Conservation (phyloP, 2,329 filamentous ascomycete species). For the Elsinoe necatrix region DNA sequence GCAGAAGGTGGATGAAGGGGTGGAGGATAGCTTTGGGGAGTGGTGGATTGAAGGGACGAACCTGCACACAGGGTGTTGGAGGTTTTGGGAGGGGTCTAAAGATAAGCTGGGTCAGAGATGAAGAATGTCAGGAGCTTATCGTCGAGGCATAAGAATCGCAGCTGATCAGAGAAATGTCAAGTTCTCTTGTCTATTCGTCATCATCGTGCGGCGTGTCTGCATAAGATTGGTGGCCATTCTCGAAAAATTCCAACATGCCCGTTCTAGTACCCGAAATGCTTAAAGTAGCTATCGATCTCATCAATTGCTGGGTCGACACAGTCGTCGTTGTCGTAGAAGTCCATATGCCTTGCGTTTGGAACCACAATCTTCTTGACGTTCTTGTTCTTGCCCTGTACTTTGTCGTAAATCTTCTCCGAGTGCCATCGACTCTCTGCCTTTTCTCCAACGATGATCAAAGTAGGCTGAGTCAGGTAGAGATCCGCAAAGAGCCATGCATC, state of each 20-base stretch:
- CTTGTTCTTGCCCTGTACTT: neutral
- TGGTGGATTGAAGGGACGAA: conserved; percentile 74
- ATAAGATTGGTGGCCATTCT: neutral
- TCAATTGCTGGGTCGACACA: neutral
- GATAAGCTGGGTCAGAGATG: conserved; percentile 59
- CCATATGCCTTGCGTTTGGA: neutral
- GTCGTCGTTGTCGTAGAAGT: conserved; percentile 11
- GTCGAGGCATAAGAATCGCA: neutral
- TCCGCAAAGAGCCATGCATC: conserved; percentile 19
- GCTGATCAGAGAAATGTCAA: neutral
- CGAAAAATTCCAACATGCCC: neutral
- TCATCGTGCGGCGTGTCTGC: neutral
- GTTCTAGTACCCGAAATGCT: neutral
- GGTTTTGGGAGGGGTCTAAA: conserved; percentile 79
- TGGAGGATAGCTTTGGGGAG: conserved; percentile 89
- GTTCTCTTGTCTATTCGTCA: neutral
- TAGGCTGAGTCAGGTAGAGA: neutral
- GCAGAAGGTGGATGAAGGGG: conserved; percentile 61
- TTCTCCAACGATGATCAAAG: neutral
- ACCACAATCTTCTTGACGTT: neutral
- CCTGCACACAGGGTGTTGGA: conserved; percentile 54
- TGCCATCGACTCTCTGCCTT: conserved; percentile 8
- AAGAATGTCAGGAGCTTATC: conserved; percentile 16
- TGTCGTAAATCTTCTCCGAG: neutral
- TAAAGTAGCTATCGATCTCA: neutral